Evolutionary conservation across 352 stramenopile genomes (phyloP).

Genomic region (Phytophthora syringae): DNA sequence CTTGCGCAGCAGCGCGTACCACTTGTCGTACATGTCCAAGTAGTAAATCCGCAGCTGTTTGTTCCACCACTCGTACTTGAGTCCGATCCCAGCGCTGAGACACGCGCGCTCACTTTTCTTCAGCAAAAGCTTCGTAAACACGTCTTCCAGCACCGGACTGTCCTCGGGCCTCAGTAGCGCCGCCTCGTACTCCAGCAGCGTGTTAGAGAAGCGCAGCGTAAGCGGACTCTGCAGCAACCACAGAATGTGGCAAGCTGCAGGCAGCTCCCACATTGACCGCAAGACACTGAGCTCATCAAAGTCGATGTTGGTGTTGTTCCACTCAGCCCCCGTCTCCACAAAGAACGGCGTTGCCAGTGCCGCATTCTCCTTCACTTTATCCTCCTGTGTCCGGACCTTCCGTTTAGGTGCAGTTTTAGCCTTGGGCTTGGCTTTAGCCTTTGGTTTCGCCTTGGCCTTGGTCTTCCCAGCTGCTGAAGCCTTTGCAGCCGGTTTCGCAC

Average conservation of each 20-base stretch:
- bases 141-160: slow-evolving; percentile 79
- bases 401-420: slow-evolving; percentile 55
- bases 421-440: slow-evolving; percentile 31
- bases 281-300: slow-evolving; percentile 75
- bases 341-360: slow-evolving; percentile 70
- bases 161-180: slow-evolving; percentile 75
- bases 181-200: slow-evolving; percentile 84
- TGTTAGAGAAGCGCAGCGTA: slow-evolving; percentile 79
- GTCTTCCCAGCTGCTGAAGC: slow-evolving; percentile 27
- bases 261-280: slow-evolving; percentile 76
- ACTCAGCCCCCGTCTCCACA: slow-evolving; percentile 71
- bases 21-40: slow-evolving; percentile 82
- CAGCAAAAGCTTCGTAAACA: slow-evolving; percentile 87
- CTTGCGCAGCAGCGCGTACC: slow-evolving; percentile 79
- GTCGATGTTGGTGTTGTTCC: slow-evolving; percentile 73
- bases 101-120: slow-evolving; percentile 85
- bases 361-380: slow-evolving; percentile 67
- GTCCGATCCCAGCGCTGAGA: slow-evolving; percentile 72
- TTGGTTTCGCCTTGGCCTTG: slow-evolving; percentile 31
- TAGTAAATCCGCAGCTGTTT: slow-evolving; percentile 88
- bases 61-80: slow-evolving; percentile 92
- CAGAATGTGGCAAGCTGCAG: slow-evolving; percentile 80
- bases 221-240: slow-evolving; percentile 85
- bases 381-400: slow-evolving; percentile 57
- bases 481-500: slow-evolving; percentile 31